Percentiles rank a stretch among this genome's conserved stretches.
Conservation (phyloP, 2,329 filamentous ascomycete species). For the Esteya vermicola region DNA sequence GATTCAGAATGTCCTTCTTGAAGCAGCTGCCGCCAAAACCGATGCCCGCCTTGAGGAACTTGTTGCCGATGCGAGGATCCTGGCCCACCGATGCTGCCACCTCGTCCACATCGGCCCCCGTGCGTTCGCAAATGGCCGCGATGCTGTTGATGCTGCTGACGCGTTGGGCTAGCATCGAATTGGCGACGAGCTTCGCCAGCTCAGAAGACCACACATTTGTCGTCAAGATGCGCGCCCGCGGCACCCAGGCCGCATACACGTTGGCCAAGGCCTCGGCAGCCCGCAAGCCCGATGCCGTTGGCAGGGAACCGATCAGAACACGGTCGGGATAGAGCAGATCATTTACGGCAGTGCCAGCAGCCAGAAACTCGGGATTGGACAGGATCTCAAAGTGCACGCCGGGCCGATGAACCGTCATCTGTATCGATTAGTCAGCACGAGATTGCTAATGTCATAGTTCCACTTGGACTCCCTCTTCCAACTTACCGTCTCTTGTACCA, state of each 20-base stretch:
- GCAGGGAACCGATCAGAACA: conserved; percentile 58
- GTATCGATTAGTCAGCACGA: neutral
- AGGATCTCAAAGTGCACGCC: conserved; percentile 58
- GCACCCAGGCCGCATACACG: conserved; percentile 61
- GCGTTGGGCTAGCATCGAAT: conserved; percentile 67
- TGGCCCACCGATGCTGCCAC: conserved; percentile 53
- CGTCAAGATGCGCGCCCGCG: conserved; percentile 49
- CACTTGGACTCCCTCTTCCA: neutral
- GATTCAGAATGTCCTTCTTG: conserved; percentile 63
- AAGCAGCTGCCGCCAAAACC: conserved; percentile 75
- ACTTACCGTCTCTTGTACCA: conserved; percentile 52
- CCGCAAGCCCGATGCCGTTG: conserved; percentile 41
- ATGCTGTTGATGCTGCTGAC: conserved; percentile 73
- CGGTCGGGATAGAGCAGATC: conserved; percentile 60
- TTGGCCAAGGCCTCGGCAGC: conserved; percentile 50
- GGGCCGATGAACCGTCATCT: conserved; percentile 46
- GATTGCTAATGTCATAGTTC: neutral
- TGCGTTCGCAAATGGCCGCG: conserved; percentile 65
- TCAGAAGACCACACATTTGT: conserved; percentile 69
- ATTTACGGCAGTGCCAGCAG: conserved; percentile 60
- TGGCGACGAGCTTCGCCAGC: conserved; percentile 64
- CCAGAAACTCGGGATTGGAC: conserved; percentile 70
- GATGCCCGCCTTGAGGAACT: conserved; percentile 60
- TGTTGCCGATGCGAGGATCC: conserved; percentile 56
- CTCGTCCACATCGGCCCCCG: conserved; percentile 62